Evolutionary conservation across 2,329 filamentous ascomycete species (phyloP), one percentile per base, ranked within the genome.

Genomic region (Orbilia oligospora): DNA sequence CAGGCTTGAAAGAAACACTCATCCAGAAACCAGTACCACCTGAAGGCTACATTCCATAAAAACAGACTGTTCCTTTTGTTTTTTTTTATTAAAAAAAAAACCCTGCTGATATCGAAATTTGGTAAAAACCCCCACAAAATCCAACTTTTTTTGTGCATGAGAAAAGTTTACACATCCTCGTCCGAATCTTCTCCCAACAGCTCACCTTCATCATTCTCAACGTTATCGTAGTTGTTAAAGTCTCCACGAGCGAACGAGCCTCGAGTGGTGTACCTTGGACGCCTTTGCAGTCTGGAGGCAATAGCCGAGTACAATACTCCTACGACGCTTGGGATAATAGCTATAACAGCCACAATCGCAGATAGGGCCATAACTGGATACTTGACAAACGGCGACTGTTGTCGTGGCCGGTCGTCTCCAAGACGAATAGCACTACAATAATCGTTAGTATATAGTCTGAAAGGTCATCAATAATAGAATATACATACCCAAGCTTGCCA

Each of bases 121-220:
- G 56, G 56, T 61, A 61, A 61, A 58, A 46, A 44, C 3, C 36
- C 36, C 20, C 51, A 69, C 49, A 38, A 53, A 56, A 46, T 53
- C 36, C 36, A 58, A 49, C 41, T 56, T 56, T 68, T 68, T 55
- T 14, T 48, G 44, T 20, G 22, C 24, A 44, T n/a, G 18, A 46
- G n/a, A 46, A 46, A 20, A 2, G 4, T 65, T 85, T 83, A 90
- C 61, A 91, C 92, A 79, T 97, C 95, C 83, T 97, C 94, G 81
- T 97, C 95, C 81, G 93, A 94, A 76, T 97, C 94, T 81, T 97
- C 95, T 0, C 96, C 96, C 41, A 99, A 86, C 81, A 99, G 86
- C 86, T 98, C 95, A 61, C 95, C 95, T 84, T 98, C 96, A 83
- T 98, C 96, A 64, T 96, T 92, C 82, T 97, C 94, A 65, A 97